Conservation (phyloP, 495 filamentous ascomycete species). For the Astrocystis sublimbata region DNA sequence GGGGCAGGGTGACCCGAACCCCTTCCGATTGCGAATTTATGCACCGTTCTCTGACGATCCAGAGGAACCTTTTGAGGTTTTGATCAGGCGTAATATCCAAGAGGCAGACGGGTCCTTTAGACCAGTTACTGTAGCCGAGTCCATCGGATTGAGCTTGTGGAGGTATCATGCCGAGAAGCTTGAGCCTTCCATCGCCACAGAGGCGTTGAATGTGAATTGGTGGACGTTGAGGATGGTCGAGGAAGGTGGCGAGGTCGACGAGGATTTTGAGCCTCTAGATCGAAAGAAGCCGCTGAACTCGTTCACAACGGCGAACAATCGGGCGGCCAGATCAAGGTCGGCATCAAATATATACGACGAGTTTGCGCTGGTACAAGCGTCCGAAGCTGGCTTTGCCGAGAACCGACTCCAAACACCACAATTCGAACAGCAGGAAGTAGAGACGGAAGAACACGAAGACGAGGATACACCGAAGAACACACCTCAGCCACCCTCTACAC, state of each 20-base stretch:
- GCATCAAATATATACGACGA: constrained; percentile 88
- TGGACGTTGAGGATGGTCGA: constrained; percentile 96
- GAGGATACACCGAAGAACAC: constrained; percentile 44
- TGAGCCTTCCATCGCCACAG: constrained; percentile 66
- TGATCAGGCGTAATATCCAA: constrained; percentile 74
- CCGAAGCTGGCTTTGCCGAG: constrained; percentile 71
- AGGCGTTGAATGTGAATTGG: constrained; percentile 80
- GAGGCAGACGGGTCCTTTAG: constrained; percentile 62
- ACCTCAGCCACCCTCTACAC: constrained; percentile 43
- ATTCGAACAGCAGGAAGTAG: constrained; percentile 54
- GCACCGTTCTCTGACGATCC: constrained; percentile 76
- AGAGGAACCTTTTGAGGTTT: constrained; percentile 71
- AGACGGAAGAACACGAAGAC: constrained; percentile 38
- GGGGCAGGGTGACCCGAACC: constrained; percentile 80
- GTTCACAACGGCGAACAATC: constrained; percentile 89
- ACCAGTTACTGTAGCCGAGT: constrained; percentile 79
- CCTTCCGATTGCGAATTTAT: constrained; percentile 83
- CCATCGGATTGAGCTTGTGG: constrained; percentile 88
- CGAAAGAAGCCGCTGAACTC: constrained; percentile 76
- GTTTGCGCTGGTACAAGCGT: constrained; percentile 86
- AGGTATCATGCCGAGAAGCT: constrained; percentile 80
- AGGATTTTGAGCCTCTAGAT: constrained; percentile 86
- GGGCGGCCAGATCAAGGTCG: constrained; percentile 65
- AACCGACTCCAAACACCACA: constrained; percentile 75
- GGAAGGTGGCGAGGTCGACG: constrained; percentile 81